Base-by-base conservation (phyloP, 331 rosid genomes). In the Pyrus hybrid region DNA sequence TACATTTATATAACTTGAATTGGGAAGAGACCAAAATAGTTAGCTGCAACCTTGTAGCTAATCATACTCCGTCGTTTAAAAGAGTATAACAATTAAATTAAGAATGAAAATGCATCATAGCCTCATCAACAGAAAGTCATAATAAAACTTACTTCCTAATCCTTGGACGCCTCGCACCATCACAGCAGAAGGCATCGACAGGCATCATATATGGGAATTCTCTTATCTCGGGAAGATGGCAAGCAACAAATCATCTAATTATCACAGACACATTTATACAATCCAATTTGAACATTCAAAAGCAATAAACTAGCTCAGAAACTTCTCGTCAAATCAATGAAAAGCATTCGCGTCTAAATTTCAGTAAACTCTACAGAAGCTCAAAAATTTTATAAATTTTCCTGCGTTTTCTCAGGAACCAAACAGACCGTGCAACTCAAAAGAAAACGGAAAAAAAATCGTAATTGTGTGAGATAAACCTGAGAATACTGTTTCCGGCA, bases 201-300 rank as follows among this genome's bases (percentile, higher is more conserved):
- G n/a, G n/a, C n/a, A n/a, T n/a, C 78, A 75, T 33, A 70, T 41
- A 82, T 45, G 68, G 86, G 80, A 14, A 82, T 63, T 32, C 8
- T 74, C 61, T 71, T 74, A 57, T 63, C 75, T 57, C 68, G 70
- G 4, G 75, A 64, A 45, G 75, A 65, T 2, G 77, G 62, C 63
- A 81, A 82, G 47, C 20, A 61, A 35, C 11, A 30, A 29, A 77
- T 49, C 73, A 69, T 30, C 21, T 8, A n/a, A 16, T n/a, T 6
- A 35, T 17, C 11, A 67, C 13, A 35, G 11, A 35, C 11, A 35
- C 11, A 2, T 35, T 35, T 35, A 35, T 35, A 8, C 11, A 0
- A 35, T 35, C 41, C 41, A 2, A 13, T 35, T n/a, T 71, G 66
- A 64, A 54, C 33, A 2, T 56, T n/a, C 53, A n/a, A 71, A 26